phyloP scores from a whole-genome alignment of 768 basidiomycete genomes.

The Naganishia antarctica region DNA sequence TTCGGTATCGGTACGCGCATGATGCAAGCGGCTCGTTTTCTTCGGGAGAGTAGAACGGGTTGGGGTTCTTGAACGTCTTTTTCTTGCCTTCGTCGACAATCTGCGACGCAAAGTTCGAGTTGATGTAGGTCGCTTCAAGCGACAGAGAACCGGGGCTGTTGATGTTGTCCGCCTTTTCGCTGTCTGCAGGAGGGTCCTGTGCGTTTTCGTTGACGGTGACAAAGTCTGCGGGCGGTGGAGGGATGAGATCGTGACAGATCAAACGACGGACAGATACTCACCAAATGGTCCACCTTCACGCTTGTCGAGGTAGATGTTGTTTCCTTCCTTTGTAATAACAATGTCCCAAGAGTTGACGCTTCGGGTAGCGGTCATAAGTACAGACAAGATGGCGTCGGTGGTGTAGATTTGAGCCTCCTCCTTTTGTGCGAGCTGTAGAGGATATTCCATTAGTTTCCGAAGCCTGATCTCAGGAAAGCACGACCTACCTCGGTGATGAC shows the following conservation, averaged over 20 bases:
- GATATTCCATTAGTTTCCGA: too few species aligned
- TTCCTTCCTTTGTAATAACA: conserved; percentile 85
- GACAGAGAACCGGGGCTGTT: conserved; percentile 91
- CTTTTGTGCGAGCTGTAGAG: conserved; percentile 66
- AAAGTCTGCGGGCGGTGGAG: conserved; percentile 55
- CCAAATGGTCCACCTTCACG: conserved; percentile 85
- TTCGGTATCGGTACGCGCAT: conserved; percentile 91
- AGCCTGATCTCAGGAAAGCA: conserved; percentile 9
- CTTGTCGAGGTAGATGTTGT: conserved; percentile 93
- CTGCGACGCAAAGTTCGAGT: conserved; percentile 97
- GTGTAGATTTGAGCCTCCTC: conserved; percentile 81
- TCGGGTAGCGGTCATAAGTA: conserved; percentile 91
- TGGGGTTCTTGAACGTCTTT: conserved; percentile 74
- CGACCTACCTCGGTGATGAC: conserved; percentile 78
- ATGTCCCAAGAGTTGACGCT: conserved; percentile 99
- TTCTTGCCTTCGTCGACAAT: conserved; percentile 71
- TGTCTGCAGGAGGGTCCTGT: conserved; percentile 67
- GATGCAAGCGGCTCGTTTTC: conserved; percentile 93
- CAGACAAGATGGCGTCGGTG: conserved; percentile 89
- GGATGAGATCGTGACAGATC: background rate
- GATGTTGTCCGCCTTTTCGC: conserved; percentile 68
- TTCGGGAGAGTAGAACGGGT: conserved; percentile 82
- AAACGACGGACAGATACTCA: conserved; percentile 26
- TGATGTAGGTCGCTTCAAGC: conserved; percentile 96
- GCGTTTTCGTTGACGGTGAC: conserved; percentile 99